Base-by-base conservation (phyloP, 2,329 filamentous ascomycete species). In the Penicillium brasilianum region DNA sequence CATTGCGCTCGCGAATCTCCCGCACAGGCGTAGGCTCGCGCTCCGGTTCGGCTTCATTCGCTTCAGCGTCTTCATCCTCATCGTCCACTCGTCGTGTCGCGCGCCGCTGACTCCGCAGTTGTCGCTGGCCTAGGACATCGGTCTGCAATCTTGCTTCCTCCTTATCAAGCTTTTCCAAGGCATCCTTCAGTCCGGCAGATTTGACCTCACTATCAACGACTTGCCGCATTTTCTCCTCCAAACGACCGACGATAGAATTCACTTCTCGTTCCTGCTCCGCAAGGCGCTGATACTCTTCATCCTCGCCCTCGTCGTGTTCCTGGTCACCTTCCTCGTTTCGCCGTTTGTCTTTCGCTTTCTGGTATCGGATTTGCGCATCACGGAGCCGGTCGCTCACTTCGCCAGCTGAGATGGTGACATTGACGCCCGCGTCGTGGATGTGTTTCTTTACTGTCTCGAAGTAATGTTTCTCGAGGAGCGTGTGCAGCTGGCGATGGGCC, bases 151-250 rank as follows among this genome's bases (percentile, higher is more conserved):
- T 64, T 64, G 66, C 69, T 2, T 73, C 70, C n/a, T 78, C 81
- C 62, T 50, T 72, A 61, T 68, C 76, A 65, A 87, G 69, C 61
- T 77, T 76, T 3, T 71, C 67, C 4, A 88, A 62, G 2, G 78
- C 75, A 13, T 79, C 76, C 32, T 77, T 76, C 48, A 86, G 70
- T 4, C 73, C 70, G 57, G 80, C 73, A 14, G 85, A 71, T 60
- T 78, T 81, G 9, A 81, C 76, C 59, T 83, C 78, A 9, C 80
- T 79, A 73, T 90, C 88, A 60, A 90, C 84, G 52, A 86, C 73
- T 13, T 80, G 77, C 16, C 87, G 81, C 69, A 89, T 82, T 49
- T 78, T 80, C 69, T 82, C 78, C 65, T 90, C 88, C 70, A 89
- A 79, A 54, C 81, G 78, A 30, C 75, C 72, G 1, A 86, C 89